These are phyloP conservation scores for Medicago arabica DNA, from an alignment of 306 rosid species.

Conservation along the genomic window DNA sequence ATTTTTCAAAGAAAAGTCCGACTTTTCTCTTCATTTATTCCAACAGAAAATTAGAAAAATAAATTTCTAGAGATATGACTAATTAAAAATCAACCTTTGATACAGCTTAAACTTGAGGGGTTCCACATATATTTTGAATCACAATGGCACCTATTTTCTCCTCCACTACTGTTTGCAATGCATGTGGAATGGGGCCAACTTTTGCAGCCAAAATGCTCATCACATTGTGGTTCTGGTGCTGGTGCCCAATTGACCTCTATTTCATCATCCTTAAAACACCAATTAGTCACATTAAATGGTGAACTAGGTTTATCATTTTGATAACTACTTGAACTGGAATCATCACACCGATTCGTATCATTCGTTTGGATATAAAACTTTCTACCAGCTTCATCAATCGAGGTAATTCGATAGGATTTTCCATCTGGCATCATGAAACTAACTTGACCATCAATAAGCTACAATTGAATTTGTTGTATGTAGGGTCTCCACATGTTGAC, in stretches of 20 bases:
- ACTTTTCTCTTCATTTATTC: too few relatives aligned
- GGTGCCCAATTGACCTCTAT: conserved; percentile 41
- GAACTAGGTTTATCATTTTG: neutral
- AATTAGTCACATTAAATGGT: neutral
- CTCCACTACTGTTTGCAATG: conserved; percentile 3
- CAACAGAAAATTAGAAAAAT: too few relatives aligned
- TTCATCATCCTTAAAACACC: neutral
- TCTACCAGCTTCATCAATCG: neutral
- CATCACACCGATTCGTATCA: neutral
- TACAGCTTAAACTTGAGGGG: conserved; percentile 31
- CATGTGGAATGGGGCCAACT: conserved; percentile 53
- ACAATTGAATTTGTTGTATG: conserved; percentile 46
- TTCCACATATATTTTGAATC: conserved; percentile 38
- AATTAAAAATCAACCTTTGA: conserved; percentile 9
- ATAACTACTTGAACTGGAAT: neutral
- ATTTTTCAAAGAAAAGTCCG: too few relatives aligned
- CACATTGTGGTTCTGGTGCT: conserved; percentile 47
- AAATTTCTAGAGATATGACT: neutral
- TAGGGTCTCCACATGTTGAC: conserved; percentile 55
- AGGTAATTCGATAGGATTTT: conserved; percentile 4
- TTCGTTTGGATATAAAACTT: conserved; percentile 21
- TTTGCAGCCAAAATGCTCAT: conserved; percentile 11
- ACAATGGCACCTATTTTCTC: conserved; percentile 45
- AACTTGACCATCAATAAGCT: conserved; percentile 1
- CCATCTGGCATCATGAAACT: conserved; percentile 26